Evolutionary conservation across 176 grass and related monocot species (phyloP).

Genomic region (Aegilops tauschii): DNA sequence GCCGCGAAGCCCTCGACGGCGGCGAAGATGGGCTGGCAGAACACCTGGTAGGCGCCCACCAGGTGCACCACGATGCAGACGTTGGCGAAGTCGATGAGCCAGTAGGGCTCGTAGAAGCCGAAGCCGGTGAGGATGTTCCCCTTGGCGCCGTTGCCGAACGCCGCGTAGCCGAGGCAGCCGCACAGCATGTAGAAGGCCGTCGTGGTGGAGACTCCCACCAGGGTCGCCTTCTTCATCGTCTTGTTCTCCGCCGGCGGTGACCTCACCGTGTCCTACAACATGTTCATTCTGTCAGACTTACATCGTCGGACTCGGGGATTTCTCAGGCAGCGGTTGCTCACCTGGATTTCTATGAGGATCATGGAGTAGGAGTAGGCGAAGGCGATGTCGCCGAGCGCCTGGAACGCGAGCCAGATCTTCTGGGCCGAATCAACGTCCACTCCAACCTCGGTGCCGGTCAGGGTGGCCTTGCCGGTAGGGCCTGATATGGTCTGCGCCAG

Average conservation of each 20-base stretch:
- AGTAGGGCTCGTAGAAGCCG: conserved; percentile 86
- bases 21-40: conserved; percentile 75
- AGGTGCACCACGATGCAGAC: conserved; percentile 84
- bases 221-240: conserved; percentile 76
- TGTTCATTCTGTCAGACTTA: background rate
- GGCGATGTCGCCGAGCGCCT: conserved; percentile 83
- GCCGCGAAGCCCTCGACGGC: conserved; percentile 49
- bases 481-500: conserved; percentile 55
- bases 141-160: conserved; percentile 67
- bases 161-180: conserved; percentile 81
- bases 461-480: conserved; percentile 40
- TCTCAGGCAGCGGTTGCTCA: no score
- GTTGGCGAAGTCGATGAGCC: conserved; percentile 82
- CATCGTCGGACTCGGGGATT: background rate
- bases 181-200: conserved; percentile 81
- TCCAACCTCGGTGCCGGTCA: conserved; percentile 74
- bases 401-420: conserved; percentile 77
- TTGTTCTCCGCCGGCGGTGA: conserved; percentile 80
- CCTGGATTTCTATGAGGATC: conserved; percentile 93
- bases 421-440: conserved; percentile 59
- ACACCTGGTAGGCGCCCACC: conserved; percentile 82
- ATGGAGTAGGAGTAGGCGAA: conserved; percentile 93
- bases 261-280: conserved; percentile 70
- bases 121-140: conserved; percentile 94
- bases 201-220: conserved; percentile 70